Base-by-base conservation (phyloP, 2,329 filamentous ascomycete species). In the Microcyclosporella mali region DNA sequence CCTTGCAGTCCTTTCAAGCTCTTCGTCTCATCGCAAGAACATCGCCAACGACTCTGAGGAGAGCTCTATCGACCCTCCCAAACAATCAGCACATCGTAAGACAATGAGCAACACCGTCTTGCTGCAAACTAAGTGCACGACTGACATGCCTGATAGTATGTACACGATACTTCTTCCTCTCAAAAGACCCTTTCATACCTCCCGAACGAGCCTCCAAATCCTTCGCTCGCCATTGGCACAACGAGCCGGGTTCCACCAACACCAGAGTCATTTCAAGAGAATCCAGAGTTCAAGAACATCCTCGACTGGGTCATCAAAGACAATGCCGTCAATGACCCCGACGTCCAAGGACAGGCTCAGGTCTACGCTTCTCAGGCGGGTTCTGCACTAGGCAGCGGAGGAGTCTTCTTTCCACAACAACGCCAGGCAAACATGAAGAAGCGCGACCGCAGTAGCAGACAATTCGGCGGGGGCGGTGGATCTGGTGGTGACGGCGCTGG, bases 281-380 rank as follows among this genome's bases (percentile, higher is more conserved):
- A 82, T 56, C 70, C 67, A 1, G 61, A 66, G 3, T 81, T 82
- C 59, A 63, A 79, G 15, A 56, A 65, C 9, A 73, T 79, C 38
- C 63, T 82, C 1, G 75, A 80, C 52, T 70, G 72, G 2, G 73
- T 80, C 6, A 65, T 81, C 42, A 62, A 69, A 19, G 62, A 73
- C 28, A 62, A 80, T 56, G 78, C 77, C 1, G 65, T 69, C 15
- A 58, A 71, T 38, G 79, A 82, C 47, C 76, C 77, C 0, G 69
- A 71, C 15, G 72, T 79, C 9, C 67, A 75, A 47, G 72, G 73
- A 2, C 76, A 81, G 61, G 79, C 78, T 3, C 69, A 74, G 30
- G 74, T 77, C 40, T 81, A 79, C 66, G 72, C 73, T 4, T 80
- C 77, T 2, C 73, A 74, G 2, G 70, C 75, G 3, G 78, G 78